Evolutionary conservation across 23 red algal species (phyloP).

Genomic region (Gracilaria caudata): DNA sequence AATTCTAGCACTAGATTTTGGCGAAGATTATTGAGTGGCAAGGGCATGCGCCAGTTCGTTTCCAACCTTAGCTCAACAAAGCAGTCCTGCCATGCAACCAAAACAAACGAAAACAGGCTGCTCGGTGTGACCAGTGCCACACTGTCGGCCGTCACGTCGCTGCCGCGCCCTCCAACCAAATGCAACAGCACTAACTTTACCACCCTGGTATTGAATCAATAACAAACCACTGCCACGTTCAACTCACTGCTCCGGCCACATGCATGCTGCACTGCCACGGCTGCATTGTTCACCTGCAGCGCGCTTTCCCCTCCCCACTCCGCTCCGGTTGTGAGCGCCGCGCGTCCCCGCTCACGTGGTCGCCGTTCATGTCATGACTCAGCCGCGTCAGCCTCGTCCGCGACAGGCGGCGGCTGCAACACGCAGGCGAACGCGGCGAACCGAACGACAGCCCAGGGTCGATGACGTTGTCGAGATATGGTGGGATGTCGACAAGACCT

Average conservation of each 20-base stretch:
- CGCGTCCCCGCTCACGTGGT: neutral
- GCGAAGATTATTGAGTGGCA: too few species aligned
- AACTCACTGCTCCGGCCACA: neutral
- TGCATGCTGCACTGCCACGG: neutral
- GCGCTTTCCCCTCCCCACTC: neutral
- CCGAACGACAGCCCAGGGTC: conserved; percentile 17
- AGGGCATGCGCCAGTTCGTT: too few species aligned
- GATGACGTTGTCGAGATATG: conserved; percentile 54
- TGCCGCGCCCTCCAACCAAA: neutral
- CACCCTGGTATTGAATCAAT: too few species aligned
- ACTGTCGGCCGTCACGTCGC: conserved; percentile 8
- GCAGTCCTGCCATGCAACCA: neutral
- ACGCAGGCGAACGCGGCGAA: neutral
- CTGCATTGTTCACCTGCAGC: too few species aligned
- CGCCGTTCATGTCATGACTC: neutral
- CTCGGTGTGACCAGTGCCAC: neutral
- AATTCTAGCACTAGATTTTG: too few species aligned
- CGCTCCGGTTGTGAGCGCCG: neutral
- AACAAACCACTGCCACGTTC: neutral
- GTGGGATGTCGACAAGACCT: conserved; percentile 62
- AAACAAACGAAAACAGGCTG: neutral
- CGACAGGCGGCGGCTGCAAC: neutral
- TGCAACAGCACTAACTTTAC: neutral
- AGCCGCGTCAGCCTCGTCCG: neutral
- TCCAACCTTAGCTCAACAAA: too few species aligned